Percentiles rank a stretch among this genome's conserved stretches.
Evolutionary conservation across 2,329 filamentous ascomycete genomes (phyloP).

Genomic region (Botrytis sinoallii): DNA sequence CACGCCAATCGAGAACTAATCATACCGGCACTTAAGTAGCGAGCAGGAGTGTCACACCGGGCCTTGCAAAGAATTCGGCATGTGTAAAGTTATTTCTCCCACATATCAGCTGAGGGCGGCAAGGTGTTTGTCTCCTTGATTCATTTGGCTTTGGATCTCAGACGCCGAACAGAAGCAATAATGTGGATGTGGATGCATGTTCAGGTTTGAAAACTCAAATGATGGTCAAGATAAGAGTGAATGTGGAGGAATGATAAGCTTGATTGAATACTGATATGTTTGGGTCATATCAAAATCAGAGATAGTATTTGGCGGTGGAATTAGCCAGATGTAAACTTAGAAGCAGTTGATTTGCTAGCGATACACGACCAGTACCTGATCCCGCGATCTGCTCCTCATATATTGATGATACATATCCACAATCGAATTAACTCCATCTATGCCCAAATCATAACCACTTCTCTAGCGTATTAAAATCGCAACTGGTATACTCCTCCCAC

Average conservation of each 20-base stretch:
- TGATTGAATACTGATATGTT: background rate
- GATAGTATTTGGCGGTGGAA: background rate
- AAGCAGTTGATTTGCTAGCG: background rate
- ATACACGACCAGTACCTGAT: background rate
- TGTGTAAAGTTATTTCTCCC: background rate
- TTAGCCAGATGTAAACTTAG: background rate
- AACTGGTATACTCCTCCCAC: background rate
- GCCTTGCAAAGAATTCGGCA: background rate
- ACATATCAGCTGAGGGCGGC: fast-evolving
- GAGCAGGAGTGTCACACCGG: background rate
- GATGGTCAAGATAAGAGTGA: background rate
- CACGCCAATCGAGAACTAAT: background rate
- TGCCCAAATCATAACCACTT: background rate
- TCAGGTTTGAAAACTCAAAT: background rate
- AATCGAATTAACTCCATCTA: fast-evolving
- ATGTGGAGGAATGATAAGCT: background rate
- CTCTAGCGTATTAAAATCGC: fast-evolving
- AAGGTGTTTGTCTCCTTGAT: background rate
- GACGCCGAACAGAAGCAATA: too few relatives aligned
- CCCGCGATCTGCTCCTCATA: fast-evolving
- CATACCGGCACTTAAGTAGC: background rate
- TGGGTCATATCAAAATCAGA: background rate
- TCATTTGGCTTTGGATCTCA: too few relatives aligned
- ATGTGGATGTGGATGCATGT: background rate
- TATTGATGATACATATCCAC: background rate